Conservation (phyloP, 2,329 filamentous ascomycete species). For the Periconia macrospinosa region DNA sequence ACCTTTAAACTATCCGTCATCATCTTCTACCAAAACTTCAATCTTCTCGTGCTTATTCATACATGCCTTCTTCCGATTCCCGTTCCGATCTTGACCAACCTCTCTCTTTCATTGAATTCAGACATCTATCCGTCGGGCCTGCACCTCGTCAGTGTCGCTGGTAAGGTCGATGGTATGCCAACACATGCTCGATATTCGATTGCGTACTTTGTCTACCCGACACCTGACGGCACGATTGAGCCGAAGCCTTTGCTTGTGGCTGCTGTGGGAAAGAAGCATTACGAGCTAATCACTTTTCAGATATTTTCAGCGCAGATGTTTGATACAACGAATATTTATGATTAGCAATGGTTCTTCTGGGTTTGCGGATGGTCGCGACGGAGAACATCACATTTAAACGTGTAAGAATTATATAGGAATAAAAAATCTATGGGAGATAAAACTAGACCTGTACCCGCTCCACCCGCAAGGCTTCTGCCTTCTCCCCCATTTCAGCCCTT, state of each 20-base stretch:
- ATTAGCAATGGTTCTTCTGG: no score
- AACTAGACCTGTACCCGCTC: no score
- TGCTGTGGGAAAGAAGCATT: constrained; percentile 6
- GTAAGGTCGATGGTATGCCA: constrained; percentile 45
- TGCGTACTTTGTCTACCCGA: constrained; percentile 60
- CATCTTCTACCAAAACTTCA: no score
- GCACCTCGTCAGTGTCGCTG: constrained; percentile 51
- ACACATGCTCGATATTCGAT: constrained; percentile 59
- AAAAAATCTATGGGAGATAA: no score
- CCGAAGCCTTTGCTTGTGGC: constrained; percentile 12
- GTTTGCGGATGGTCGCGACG: no score
- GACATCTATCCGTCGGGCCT: constrained; percentile 55
- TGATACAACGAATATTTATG: constrained; percentile 8
- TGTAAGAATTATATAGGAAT: no score
- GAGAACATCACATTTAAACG: no score
- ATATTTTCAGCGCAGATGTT: constrained; percentile 13
- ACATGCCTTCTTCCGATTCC: background rate
- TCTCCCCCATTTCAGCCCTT: no score
- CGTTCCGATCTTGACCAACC: background rate
- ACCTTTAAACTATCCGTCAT: no score
- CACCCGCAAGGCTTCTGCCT: no score
- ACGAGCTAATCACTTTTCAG: constrained; percentile 13
- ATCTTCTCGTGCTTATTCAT: background rate
- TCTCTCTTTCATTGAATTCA: background rate
- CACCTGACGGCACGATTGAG: constrained; percentile 55